Conservation (phyloP, 345 rosid species). For the Euphorbia lathyris region DNA sequence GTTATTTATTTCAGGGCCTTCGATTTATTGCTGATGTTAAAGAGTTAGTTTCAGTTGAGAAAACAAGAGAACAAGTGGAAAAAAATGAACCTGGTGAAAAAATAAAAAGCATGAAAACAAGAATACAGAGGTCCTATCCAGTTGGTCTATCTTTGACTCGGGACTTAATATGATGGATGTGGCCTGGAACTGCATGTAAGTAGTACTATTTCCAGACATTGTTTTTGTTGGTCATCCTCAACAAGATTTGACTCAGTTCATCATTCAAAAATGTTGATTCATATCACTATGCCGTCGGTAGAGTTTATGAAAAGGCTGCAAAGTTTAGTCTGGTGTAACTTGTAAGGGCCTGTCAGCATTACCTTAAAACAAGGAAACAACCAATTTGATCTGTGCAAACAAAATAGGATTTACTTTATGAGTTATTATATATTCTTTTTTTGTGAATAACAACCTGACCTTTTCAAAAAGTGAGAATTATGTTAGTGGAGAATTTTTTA, state of each 20-base stretch:
- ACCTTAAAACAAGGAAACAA: neutral
- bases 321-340: neutral
- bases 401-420: neutral
- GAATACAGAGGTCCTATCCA: conserved; percentile 66
- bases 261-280: conserved; percentile 5
- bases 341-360: neutral
- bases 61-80: conserved; percentile 22
- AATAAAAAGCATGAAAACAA: conserved; percentile 27
- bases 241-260: neutral
- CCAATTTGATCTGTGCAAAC: neutral
- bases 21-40: conserved; percentile 58
- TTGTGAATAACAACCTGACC: too few species aligned
- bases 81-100: conserved; percentile 31
- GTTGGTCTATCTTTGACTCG: conserved; percentile 62
- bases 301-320: neutral
- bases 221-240: neutral
- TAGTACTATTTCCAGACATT: too few species aligned
- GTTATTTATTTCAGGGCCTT: conserved; percentile 65
- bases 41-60: conserved; percentile 25
- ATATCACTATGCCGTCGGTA: neutral
- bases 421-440: too few species aligned
- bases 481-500: too few species aligned
- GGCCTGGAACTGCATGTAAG: neutral
- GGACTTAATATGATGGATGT: conserved; percentile 24
- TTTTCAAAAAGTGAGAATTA: too few species aligned